phyloP scores from a whole-genome alignment of 768 basidiomycete genomes.

The Termitomyces sp. region DNA sequence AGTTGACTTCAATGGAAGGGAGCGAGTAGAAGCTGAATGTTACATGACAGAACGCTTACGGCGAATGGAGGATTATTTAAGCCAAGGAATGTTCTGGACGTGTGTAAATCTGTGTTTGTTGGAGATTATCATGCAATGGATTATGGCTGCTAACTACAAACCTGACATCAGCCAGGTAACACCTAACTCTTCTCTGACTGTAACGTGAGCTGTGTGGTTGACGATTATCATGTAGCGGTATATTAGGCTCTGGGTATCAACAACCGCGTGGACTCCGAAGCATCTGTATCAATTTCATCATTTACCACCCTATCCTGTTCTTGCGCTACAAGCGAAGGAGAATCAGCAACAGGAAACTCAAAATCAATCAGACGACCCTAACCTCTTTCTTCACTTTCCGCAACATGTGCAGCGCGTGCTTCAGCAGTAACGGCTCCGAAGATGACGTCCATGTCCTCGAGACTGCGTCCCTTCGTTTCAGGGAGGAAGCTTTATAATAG shows the following conservation, averaged over 20 bases:
- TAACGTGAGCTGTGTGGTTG: too few species aligned
- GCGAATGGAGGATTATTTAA: too few species aligned
- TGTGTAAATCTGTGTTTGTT: too few species aligned
- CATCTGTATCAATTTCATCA: neutral
- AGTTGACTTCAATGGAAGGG: too few species aligned
- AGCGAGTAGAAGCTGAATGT: too few species aligned
- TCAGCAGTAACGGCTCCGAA: constrained; percentile 59
- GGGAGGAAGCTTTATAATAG: constrained; percentile 46
- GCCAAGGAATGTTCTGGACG: too few species aligned
- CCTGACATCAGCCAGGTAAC: too few species aligned
- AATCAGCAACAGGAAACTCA: neutral
- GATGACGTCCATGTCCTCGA: constrained; percentile 54
- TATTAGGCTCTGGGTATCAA: neutral
- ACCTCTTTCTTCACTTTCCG: constrained; percentile 38
- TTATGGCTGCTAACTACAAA: too few species aligned
- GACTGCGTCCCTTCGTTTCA: constrained; percentile 58
- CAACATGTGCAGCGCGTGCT: constrained; percentile 52
- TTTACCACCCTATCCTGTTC: neutral
- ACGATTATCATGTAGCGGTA: neutral
- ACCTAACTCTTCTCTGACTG: too few species aligned
- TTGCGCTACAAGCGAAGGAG: neutral
- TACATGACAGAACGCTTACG: too few species aligned
- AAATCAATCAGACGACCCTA: too few species aligned
- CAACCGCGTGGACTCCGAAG: neutral
- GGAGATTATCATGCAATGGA: too few species aligned